Percentiles rank a stretch among this genome's conserved stretches.
phyloP scores from a whole-genome alignment of 208 protist genomes.

The Leishmania gerbilli region DNA sequence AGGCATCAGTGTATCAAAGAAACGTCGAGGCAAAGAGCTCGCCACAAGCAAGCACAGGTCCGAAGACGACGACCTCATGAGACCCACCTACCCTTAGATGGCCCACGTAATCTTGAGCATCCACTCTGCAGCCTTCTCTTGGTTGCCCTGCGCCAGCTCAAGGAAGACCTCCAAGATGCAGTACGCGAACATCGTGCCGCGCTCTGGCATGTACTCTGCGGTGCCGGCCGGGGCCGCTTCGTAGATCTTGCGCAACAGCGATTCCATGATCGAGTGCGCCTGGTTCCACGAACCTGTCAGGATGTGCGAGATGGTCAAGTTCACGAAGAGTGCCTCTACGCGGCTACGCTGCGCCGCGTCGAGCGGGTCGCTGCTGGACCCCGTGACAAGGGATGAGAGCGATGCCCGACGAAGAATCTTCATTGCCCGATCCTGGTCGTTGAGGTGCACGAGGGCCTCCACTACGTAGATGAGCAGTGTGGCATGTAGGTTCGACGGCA shows the following conservation, averaged over 20 bases:
- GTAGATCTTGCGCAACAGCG: slow-evolving; percentile 79
- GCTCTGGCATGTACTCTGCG: slow-evolving; percentile 62
- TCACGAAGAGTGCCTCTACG: slow-evolving; percentile 84
- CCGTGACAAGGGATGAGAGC: slow-evolving; percentile 64
- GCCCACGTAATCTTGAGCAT: slow-evolving; percentile 75
- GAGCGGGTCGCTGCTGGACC: slow-evolving; percentile 32
- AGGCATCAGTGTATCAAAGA: neutral
- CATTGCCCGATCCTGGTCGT: slow-evolving; percentile 76
- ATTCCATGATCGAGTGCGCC: slow-evolving; percentile 78
- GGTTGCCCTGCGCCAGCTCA: slow-evolving; percentile 84
- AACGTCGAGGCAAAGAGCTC: neutral
- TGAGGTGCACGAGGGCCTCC: slow-evolving; percentile 82
- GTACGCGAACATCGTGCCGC: slow-evolving; percentile 71
- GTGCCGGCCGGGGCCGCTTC: slow-evolving; percentile 43
- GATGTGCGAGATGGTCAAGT: slow-evolving; percentile 83
- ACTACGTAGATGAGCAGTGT: slow-evolving; percentile 83
- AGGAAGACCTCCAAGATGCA: slow-evolving; percentile 82
- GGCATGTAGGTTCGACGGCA: slow-evolving; percentile 67
- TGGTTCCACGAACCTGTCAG: slow-evolving; percentile 84
- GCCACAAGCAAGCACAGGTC: neutral
- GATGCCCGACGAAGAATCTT: slow-evolving; percentile 70
- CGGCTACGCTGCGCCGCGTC: slow-evolving; percentile 81
- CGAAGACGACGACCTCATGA: neutral
- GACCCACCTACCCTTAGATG: slow-evolving; percentile 18
- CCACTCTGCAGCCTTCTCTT: slow-evolving; percentile 75